phyloP scores from a whole-genome alignment of 495 filamentous ascomycete genomes.

The Halenospora varia region DNA sequence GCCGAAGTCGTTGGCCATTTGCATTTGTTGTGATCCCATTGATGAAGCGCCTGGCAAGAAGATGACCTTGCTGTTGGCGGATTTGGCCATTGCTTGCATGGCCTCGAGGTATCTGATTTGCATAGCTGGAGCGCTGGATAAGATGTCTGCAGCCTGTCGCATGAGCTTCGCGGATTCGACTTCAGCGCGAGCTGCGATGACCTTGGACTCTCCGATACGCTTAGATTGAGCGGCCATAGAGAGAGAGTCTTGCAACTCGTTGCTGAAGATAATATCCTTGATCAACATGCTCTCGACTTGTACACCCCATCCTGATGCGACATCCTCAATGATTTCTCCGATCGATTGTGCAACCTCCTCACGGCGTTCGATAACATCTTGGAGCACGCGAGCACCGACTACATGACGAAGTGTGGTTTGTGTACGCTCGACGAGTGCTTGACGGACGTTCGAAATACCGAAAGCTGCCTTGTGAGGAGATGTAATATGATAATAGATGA shows the following conservation, averaged over 20 bases:
- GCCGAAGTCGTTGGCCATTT: conserved; percentile 15
- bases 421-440: conserved; percentile 94
- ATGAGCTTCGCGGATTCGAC: conserved; percentile 97
- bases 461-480: conserved; percentile 97
- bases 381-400: conserved; percentile 90
- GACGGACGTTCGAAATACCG: conserved; percentile 89
- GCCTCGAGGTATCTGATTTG: conserved; percentile 98
- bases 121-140: conserved; percentile 92
- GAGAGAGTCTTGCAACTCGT: conserved; percentile 93
- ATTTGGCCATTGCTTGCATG: conserved; percentile 99
- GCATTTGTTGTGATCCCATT: conserved; percentile 24
- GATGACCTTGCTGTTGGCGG: conserved; percentile 93
- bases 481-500: conserved; percentile 98
- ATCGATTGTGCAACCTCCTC: conserved; percentile 95
- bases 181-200: conserved; percentile 94
- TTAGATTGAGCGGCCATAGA: conserved; percentile 99
- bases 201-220: conserved; percentile 96
- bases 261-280: conserved; percentile 98
- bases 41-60: conserved; percentile 65
- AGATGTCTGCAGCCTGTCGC: conserved; percentile 95
- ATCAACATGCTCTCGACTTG: conserved; percentile 97
- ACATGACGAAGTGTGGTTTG: conserved; percentile 98
- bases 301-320: conserved; percentile 90
- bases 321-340: conserved; percentile 96
- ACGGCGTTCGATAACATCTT: conserved; percentile 98